phyloP scores from a whole-genome alignment of 345 rosid species.

The Brassica cretica region DNA sequence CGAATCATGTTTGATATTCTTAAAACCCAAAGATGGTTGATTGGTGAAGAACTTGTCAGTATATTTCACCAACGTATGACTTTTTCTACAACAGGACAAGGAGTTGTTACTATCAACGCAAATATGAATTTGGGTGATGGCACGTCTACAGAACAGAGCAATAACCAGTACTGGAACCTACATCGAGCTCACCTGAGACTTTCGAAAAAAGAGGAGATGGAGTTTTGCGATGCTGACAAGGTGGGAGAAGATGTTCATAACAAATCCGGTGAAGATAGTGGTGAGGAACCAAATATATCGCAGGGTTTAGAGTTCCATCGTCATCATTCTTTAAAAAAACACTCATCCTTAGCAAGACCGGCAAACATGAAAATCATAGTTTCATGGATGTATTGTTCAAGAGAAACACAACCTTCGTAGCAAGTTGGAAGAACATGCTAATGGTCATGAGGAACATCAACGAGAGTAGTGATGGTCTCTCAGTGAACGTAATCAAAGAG shows the following conservation, averaged over 20 bases:
- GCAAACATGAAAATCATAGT: background rate
- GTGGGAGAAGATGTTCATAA: background rate
- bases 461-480: background rate
- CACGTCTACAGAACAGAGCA: background rate
- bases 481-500: background rate
- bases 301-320: background rate
- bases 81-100: background rate
- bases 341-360: background rate
- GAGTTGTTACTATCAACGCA: background rate
- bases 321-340: background rate
- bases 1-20: background rate
- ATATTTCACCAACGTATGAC: background rate
- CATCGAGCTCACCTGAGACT: background rate
- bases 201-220: background rate
- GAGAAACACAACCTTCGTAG: background rate
- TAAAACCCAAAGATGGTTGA: background rate
- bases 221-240: background rate
- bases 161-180: background rate
- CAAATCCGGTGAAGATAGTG: background rate
- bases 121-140: background rate
- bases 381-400: background rate
- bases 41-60: background rate
- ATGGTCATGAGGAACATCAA: background rate
- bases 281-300: background rate
- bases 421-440: background rate